Evolutionary conservation across 129 eudicot species (phyloP), one percentile per base, ranked within the genome.

Genomic region (Artemisia argyi): DNA sequence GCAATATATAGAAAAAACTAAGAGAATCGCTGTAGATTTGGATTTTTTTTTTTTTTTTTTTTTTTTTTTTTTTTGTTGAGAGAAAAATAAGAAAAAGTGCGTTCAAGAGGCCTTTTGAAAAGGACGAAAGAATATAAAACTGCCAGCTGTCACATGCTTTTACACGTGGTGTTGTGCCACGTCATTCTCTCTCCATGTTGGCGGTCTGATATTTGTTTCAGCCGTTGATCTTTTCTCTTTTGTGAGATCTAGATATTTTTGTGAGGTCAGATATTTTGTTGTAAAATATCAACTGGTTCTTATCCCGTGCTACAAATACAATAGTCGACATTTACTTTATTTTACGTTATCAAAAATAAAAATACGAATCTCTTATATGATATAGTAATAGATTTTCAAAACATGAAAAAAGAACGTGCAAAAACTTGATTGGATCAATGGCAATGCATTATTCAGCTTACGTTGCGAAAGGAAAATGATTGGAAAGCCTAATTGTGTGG

Each of bases 61-160:
- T 57, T 52, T 39, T 67, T 68, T 20, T 20, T 20, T 20, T 20
- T 20, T 20, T 20, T 0, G 22, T 20, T 20, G 51, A 61, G 66
- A 61, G 47, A 49, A 39, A 73, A 32, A 49, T 18, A 32, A 56
- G 51, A 50, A 63, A 75, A 75, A 66, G 67, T 56, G 73, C 73
- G 73, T 75, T 22, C 46, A 52, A 53, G 22, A 44, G 46, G 46
- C 6, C 9, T 39, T 39, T 39, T 39, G 46, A 0, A 42, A 60
- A 9, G 56, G 55, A 52, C 68, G 66, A 44, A 47, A 19, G 26
- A 64, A 55, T 50, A 39, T 1, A 39, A 39, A 39, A 51, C 17
- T 44, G 59, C 82, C 73, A 78, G 82, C 58, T 78, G 81, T 54
- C 71, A 46, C 19, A 61, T 48, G 13, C 82, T 71, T 78, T 78